These are phyloP conservation scores for Cerioporus squamosus DNA, from an alignment of 1,284 basidiomycete species.

Conservation along the genomic window DNA sequence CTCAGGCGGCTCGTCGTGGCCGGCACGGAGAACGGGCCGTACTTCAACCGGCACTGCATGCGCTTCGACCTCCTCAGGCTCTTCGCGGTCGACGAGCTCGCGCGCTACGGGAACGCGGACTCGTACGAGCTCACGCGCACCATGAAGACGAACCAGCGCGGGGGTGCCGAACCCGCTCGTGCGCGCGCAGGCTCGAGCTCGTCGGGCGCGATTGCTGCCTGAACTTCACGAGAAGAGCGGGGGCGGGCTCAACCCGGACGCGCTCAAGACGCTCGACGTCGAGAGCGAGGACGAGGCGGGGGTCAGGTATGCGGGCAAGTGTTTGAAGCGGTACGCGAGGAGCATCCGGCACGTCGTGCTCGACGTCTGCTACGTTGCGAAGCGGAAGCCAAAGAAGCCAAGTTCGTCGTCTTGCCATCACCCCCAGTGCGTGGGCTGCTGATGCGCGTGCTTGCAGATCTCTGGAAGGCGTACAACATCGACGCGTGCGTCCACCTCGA, in stretches of 20 bases:
- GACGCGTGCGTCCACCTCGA: neutral
- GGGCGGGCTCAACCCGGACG: neutral
- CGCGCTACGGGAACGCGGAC: neutral
- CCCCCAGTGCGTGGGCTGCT: too few species aligned
- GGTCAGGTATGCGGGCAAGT: neutral
- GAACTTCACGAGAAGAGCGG: neutral
- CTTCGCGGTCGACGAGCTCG: neutral
- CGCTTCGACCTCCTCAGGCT: neutral
- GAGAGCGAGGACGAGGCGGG: neutral
- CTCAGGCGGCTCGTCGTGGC: too few species aligned
- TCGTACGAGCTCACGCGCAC: neutral
- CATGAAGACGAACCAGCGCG: neutral
- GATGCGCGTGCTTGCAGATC: too few species aligned
- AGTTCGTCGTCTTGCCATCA: neutral
- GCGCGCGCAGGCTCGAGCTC: neutral
- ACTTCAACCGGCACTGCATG: too few species aligned
- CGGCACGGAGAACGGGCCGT: too few species aligned
- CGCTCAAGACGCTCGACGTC: neutral
- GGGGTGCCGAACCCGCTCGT: neutral
- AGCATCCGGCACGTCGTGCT: neutral
- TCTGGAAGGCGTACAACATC: neutral
- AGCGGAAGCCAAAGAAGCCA: neutral
- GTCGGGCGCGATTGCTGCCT: neutral
- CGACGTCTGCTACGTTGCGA: neutral
- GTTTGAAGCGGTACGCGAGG: neutral